Evolutionary conservation across 345 rosid genomes (phyloP).

Genomic region (Syzygium oleosum): DNA sequence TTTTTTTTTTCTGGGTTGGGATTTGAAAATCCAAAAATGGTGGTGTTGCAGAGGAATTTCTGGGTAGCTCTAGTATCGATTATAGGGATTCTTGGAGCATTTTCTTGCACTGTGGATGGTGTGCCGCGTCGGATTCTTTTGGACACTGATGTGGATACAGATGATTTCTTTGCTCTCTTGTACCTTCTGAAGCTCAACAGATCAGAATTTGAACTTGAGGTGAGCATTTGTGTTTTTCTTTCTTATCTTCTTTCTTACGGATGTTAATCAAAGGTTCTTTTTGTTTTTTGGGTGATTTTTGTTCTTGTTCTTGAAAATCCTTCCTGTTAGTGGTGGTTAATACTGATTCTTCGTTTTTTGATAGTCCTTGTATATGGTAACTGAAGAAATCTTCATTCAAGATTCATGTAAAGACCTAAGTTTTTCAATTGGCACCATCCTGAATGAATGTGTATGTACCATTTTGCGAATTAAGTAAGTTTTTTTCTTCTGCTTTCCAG

Average conservation of each 20-base stretch:
- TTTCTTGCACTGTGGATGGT: slow-evolving; percentile 12
- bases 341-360: not conserved
- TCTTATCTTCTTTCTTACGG: not conserved
- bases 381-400: not conserved
- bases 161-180: slow-evolving; percentile 77
- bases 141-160: slow-evolving; percentile 86
- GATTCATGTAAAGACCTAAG: not conserved
- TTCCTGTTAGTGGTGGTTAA: not conserved
- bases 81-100: slow-evolving; percentile 5
- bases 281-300: not conserved
- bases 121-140: slow-evolving; percentile 52
- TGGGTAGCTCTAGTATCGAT: slow-evolving; percentile 8
- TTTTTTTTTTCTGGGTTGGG: not conserved
- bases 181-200: slow-evolving; percentile 77
- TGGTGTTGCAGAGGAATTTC: slow-evolving; percentile 14
- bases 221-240: slow-evolving; percentile 6
- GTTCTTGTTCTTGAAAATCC: not conserved
- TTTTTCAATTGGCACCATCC: not conserved
- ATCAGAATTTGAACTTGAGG: slow-evolving; percentile 77
- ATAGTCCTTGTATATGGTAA: not conserved
- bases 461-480: not conserved
- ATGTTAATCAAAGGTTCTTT: not conserved
- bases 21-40: slow-evolving; percentile 9
- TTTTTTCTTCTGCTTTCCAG: not conserved
- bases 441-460: not conserved